Percentiles rank a stretch among this genome's conserved stretches.
phyloP scores from a whole-genome alignment of 2,329 filamentous ascomycete species.

The Scedosporium apiospermum region DNA sequence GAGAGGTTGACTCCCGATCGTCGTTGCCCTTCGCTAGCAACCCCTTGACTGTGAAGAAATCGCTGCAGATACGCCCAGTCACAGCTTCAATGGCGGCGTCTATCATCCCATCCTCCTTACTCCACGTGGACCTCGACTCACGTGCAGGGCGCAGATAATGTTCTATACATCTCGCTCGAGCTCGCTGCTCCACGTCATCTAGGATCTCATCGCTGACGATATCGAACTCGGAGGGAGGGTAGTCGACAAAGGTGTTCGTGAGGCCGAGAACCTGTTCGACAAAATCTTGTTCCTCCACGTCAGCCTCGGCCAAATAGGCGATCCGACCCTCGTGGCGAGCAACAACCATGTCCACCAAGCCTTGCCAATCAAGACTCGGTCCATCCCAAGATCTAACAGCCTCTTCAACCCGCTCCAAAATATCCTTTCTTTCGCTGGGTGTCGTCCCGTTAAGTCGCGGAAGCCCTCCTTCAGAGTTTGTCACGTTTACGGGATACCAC shows the following conservation, averaged over 20 bases:
- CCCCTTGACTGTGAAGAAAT: conserved; percentile 14
- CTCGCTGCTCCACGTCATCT: conserved; percentile 23
- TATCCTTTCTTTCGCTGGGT: conserved; percentile 19
- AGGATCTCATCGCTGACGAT: conserved; percentile 6
- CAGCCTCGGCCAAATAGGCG: conserved; percentile 22
- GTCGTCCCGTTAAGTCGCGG: conserved; percentile 20
- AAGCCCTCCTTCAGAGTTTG: conserved; percentile 28
- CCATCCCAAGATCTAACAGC: conserved; percentile 27
- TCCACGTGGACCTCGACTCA: conserved; percentile 17
- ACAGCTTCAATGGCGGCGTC: conserved; percentile 30
- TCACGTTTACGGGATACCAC: conserved; percentile 41
- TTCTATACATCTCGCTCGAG: conserved; percentile 34
- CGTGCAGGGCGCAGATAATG: conserved; percentile 31
- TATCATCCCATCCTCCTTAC: conserved; percentile 34
- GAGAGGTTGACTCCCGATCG: conserved; percentile 2
- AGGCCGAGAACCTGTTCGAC: conserved; percentile 26
- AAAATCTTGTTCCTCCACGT: conserved; percentile 19
- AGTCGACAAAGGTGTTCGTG: conserved; percentile 12
- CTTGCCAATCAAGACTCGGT: conserved; percentile 52
- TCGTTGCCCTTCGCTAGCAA: conserved; percentile 1
- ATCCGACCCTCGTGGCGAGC: conserved; percentile 51
- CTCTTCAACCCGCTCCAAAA: conserved; percentile 16
- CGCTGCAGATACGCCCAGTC: conserved; percentile 26
- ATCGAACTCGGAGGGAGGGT: background rate
- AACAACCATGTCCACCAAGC: conserved; percentile 55